Base-by-base conservation (phyloP, 768 basidiomycete genomes). In the Clavaria fumosa region DNA sequence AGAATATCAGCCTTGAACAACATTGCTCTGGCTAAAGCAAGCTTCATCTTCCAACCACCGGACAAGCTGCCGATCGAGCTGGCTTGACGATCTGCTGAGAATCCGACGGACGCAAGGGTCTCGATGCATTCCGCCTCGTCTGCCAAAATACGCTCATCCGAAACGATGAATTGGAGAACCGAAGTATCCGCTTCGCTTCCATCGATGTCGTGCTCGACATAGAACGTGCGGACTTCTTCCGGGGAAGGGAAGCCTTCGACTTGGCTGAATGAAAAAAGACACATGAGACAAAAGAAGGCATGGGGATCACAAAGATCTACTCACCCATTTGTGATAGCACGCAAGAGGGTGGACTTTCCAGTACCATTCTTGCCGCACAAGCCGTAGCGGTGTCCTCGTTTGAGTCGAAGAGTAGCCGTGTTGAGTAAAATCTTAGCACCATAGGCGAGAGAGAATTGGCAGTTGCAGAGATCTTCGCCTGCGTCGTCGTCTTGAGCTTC, bases 1-100 rank as follows among this genome's bases (percentile, higher is more conserved):
- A 96, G 77, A 53, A 96, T 96, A 53, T 96, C 91, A 45, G 91
- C 91, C 67, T 82, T 85, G 82, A 96, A 96, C 31, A 96, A 70
- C 77, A 96, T 93, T 35, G 91, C 91, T 44, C 91, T 76, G 41
- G 91, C 91, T 43, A 96, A 75, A 27, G 91, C 91, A 45, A 96
- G 79, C 73, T 95, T 96, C 91, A 96, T 96, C 74, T 96, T 96
- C 91, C 91, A 95, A 68, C 91, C 91, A 73, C 91, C 91, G 31
- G 91, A 96, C 27, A 96, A 66, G 41, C 76, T 76, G 46, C 90
- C 86, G 47, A 95, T 95, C 27, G 86, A 62, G 44, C 82, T 69
- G 46, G 62, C 66, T 63, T 95, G 91, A 46, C 90, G 78, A 50
- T 78, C 83, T 43, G 79, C 83, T 45, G 62, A 73, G 73, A 96